Percentiles rank a stretch among this genome's conserved stretches.
These are phyloP conservation scores for Candida anglica DNA, from an alignment of 805 yeast species.

Conservation along the genomic window DNA sequence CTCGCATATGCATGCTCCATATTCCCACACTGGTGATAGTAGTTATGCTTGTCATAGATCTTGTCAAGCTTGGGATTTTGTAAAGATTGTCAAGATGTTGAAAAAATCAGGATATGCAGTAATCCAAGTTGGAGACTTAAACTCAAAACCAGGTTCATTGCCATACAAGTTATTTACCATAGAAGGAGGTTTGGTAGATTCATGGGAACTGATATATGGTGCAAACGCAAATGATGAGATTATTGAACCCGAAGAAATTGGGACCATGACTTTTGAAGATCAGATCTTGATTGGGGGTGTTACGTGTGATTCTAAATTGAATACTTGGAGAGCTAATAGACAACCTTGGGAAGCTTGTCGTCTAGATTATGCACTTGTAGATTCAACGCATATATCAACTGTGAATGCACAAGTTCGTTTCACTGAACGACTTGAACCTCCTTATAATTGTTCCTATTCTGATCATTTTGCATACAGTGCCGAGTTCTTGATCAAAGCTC, in stretches of 20 bases:
- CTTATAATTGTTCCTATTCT: constrained; percentile 61
- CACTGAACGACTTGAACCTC: constrained; percentile 59
- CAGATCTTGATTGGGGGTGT: constrained; percentile 76
- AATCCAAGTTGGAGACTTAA: constrained; percentile 88
- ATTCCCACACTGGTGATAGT: constrained; percentile 77
- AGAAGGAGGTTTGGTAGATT: constrained; percentile 68
- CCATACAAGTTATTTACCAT: constrained; percentile 71
- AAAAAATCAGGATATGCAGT: constrained; percentile 77
- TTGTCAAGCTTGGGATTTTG: constrained; percentile 95
- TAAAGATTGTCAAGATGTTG: constrained; percentile 59
- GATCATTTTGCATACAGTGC: constrained; percentile 84
- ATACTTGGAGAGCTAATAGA: constrained; percentile 74
- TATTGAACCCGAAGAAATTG: constrained; percentile 15
- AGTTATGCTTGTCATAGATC: constrained; percentile 88
- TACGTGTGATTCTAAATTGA: constrained; percentile 84
- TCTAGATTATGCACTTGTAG: constrained; percentile 84
- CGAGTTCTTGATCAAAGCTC: constrained; percentile 16
- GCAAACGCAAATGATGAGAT: constrained; percentile 20
- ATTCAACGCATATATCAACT: constrained; percentile 48
- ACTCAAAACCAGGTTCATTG: constrained; percentile 81
- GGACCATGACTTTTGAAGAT: constrained; percentile 26
- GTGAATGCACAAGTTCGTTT: constrained; percentile 68
- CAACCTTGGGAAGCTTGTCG: constrained; percentile 72
- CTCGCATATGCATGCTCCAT: constrained; percentile 98
- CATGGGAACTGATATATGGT: constrained; percentile 74